A percentile compares a stretch with the other conserved stretches of the same genome.
phyloP scores from a whole-genome alignment of 805 yeast genomes.

The Zygosaccharomyces gambellarensis region DNA sequence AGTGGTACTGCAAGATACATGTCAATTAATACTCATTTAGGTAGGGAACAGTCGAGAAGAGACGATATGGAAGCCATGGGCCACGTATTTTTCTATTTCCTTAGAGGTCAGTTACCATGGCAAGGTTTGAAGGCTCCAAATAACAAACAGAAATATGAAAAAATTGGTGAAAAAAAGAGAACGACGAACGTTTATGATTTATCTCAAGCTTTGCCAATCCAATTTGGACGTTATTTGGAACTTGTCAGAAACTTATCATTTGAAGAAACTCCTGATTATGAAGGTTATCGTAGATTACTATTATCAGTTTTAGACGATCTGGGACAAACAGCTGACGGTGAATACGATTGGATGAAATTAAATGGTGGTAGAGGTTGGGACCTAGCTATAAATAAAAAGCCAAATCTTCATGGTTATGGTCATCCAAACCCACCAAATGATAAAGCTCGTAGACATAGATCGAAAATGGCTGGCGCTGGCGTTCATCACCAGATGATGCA shows the following conservation, averaged over 20 bases:
- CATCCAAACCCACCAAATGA: slow-evolving; percentile 82
- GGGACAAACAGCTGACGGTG: slow-evolving; percentile 73
- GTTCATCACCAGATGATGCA: slow-evolving; percentile 12
- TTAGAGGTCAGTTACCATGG: slow-evolving; percentile 96
- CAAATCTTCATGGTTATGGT: slow-evolving; percentile 93
- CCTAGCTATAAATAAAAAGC: slow-evolving; percentile 78
- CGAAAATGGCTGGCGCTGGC: slow-evolving; percentile 13
- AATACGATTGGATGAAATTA: slow-evolving; percentile 96
- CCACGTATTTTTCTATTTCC: slow-evolving; percentile 91
- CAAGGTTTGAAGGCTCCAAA: slow-evolving; percentile 98
- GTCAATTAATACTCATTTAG: slow-evolving; percentile 96
- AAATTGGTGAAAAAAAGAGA: slow-evolving; percentile 94
- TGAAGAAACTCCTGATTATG: slow-evolving; percentile 93
- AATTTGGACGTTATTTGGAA: slow-evolving; percentile 86
- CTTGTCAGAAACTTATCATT: slow-evolving; percentile 84
- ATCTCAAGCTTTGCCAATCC: slow-evolving; percentile 85
- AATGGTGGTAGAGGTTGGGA: slow-evolving; percentile 98
- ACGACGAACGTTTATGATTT: slow-evolving; percentile 80
- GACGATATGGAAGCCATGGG: slow-evolving; percentile 96
- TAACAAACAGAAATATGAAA: slow-evolving; percentile 94
- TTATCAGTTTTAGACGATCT: slow-evolving; percentile 70
- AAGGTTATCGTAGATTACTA: slow-evolving; percentile 72
- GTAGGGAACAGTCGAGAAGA: slow-evolving; percentile 93
- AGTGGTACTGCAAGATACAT: slow-evolving; percentile 99
- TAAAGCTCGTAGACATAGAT: slow-evolving; percentile 31